Evolutionary conservation across 805 yeast genomes (phyloP).

Genomic region (Torulaspora maleeae): DNA sequence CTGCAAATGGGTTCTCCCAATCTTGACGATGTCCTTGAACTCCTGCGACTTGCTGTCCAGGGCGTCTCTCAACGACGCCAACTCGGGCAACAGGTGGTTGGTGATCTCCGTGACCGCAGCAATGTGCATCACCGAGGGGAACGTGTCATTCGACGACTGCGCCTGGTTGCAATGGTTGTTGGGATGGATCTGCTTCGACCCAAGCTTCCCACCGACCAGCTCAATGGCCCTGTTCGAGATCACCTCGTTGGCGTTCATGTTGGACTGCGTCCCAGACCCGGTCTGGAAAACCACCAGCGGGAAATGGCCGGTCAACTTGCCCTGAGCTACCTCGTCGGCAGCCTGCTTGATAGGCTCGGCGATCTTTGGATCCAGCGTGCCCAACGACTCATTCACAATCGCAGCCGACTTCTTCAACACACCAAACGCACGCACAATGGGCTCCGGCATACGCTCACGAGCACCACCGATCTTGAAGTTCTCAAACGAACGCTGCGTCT

Average conservation of each 20-base stretch:
- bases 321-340: conserved; percentile 91
- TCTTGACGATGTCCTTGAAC: conserved; percentile 86
- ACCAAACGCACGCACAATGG: conserved; percentile 89
- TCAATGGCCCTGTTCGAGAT: conserved; percentile 98
- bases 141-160: conserved; percentile 97
- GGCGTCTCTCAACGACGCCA: conserved; percentile 72
- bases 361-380: conserved; percentile 76
- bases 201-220: conserved; percentile 84
- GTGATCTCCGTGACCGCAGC: conserved; percentile 93
- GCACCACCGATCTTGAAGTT: conserved; percentile 96
- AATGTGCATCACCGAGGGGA: conserved; percentile 99
- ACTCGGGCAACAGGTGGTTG: conserved; percentile 70
- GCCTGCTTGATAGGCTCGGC: conserved; percentile 86
- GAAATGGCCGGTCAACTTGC: conserved; percentile 89
- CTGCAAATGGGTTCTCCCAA: conserved; percentile 98
- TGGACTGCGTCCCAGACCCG: conserved; percentile 97
- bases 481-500: conserved; percentile 87
- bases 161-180: conserved; percentile 98
- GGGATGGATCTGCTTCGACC: conserved; percentile 93
- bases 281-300: conserved; percentile 99
- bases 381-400: conserved; percentile 76
- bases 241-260: conserved; percentile 99
- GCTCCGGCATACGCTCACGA: conserved; percentile 86
- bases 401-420: conserved; percentile 92
- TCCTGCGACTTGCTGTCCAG: conserved; percentile 73